Evolutionary conservation across 768 basidiomycete species (phyloP).

Genomic region (Kwoniella botswanensis): DNA sequence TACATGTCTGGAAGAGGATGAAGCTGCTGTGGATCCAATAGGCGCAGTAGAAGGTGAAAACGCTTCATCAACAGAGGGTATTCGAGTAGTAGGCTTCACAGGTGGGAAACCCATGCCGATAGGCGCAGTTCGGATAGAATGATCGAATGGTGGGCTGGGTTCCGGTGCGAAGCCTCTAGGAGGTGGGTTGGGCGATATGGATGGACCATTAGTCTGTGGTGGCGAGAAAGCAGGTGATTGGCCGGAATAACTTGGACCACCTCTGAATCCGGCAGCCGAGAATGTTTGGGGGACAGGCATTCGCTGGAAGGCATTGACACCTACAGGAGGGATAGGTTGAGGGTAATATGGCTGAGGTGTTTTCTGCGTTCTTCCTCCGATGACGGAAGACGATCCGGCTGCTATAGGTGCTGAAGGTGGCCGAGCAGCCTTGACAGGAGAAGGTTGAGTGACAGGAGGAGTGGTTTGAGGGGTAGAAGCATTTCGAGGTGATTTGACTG

Average conservation of each 20-base stretch:
- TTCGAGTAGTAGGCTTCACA: constrained; percentile 32
- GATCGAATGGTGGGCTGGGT: constrained; percentile 38
- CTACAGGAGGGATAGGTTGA: constrained; percentile 38
- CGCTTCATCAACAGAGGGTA: constrained; percentile 43
- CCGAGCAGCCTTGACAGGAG: constrained; percentile 33
- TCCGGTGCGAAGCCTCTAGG: constrained; percentile 32
- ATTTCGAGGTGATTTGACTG: constrained; percentile 33
- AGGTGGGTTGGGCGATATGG: constrained; percentile 37
- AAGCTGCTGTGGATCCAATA: constrained; percentile 38
- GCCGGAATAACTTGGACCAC: constrained; percentile 20
- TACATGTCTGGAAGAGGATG: constrained; percentile 17
- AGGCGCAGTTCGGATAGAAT: constrained; percentile 38
- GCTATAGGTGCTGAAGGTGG: constrained; percentile 17
- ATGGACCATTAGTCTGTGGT: constrained; percentile 26
- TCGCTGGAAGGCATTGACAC: constrained; percentile 29
- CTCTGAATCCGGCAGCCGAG: constrained; percentile 35
- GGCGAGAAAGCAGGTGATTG: constrained; percentile 44
- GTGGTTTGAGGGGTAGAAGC: constrained; percentile 34
- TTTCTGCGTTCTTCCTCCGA: constrained; percentile 30
- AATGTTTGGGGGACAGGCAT: constrained; percentile 43
- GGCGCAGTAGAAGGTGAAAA: constrained; percentile 48
- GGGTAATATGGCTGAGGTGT: constrained; percentile 47
- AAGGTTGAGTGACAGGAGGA: constrained; percentile 37
- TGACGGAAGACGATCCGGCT: constrained; percentile 3
- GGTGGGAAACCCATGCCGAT: constrained; percentile 54